A percentile compares a stretch with the other conserved stretches of the same genome.
phyloP scores from a whole-genome alignment of 2,329 filamentous ascomycete genomes.

The Alternaria incomplexa region DNA sequence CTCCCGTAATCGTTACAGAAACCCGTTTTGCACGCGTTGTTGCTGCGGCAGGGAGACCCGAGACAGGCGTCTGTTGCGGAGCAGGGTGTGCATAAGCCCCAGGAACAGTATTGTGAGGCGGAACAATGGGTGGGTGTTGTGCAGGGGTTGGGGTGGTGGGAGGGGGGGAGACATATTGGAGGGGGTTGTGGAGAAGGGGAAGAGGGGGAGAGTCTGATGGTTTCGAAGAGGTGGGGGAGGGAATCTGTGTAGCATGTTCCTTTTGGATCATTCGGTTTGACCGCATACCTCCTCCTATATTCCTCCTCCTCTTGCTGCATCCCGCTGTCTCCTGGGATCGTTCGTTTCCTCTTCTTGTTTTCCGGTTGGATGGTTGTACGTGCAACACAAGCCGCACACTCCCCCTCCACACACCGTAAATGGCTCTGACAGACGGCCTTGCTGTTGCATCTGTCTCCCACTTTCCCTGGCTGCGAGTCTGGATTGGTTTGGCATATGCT shows the following conservation, averaged over 20 bases:
- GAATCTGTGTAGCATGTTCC: constrained; percentile 29
- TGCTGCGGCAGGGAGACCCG: constrained; percentile 32
- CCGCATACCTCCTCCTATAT: not conserved
- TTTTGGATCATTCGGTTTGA: constrained; percentile 12
- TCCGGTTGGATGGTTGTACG: constrained; percentile 21
- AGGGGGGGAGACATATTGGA: constrained; percentile 10
- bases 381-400: constrained; percentile 27
- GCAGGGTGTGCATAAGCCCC: constrained; percentile 36
- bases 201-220: not conserved
- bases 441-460: constrained; percentile 34
- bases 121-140: constrained; percentile 30
- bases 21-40: constrained; percentile 41
- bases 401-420: constrained; percentile 26
- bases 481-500: constrained; percentile 32
- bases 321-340: constrained; percentile 4
- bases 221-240: constrained; percentile 12
- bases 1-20: constrained; percentile 37
- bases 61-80: constrained; percentile 25
- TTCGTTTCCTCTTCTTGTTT: not conserved
- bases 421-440: constrained; percentile 38
- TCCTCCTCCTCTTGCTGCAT: not conserved
- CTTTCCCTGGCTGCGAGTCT: constrained; percentile 31
- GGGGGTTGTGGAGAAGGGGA: not conserved
- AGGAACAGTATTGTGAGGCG: constrained; percentile 35
- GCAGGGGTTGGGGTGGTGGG: constrained; percentile 25